Evolutionary conservation across 2,329 filamentous ascomycete species (phyloP).

Genomic region (Chaetothyriales sp.): DNA sequence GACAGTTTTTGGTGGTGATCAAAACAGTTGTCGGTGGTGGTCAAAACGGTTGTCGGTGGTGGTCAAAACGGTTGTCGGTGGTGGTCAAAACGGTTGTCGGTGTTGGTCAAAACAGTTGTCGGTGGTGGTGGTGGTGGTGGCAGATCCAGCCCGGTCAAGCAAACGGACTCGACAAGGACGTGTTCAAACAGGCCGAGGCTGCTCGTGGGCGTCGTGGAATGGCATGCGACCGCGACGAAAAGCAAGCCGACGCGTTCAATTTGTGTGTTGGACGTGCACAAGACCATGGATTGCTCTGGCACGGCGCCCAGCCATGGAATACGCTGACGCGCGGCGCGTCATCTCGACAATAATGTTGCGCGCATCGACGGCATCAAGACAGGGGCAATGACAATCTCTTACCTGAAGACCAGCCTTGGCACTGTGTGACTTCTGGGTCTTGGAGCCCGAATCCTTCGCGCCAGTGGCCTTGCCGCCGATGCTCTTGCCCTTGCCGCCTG

Average conservation of each 20-base stretch:
- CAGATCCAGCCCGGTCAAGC: too few relatives aligned
- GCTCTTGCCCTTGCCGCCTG: slow-evolving; percentile 89
- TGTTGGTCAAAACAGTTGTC: too few relatives aligned
- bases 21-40: too few relatives aligned
- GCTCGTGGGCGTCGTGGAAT: neutral
- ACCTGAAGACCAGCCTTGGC: slow-evolving; percentile 93
- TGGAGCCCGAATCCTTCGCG: slow-evolving; percentile 68
- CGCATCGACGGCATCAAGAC: neutral
- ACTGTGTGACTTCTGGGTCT: slow-evolving; percentile 86
- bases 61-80: too few relatives aligned
- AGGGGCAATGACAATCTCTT: slow-evolving; percentile 27
- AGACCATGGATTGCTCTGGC: neutral
- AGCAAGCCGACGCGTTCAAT: neutral
- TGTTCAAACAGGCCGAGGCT: neutral
- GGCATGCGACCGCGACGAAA: neutral
- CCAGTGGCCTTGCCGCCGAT: slow-evolving; percentile 73
- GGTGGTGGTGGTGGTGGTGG: too few relatives aligned
- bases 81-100: too few relatives aligned
- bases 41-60: too few relatives aligned
- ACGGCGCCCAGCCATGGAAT: slow-evolving; percentile 4
- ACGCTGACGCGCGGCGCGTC: slow-evolving; percentile 4
- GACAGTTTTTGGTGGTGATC: too few relatives aligned
- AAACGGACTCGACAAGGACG: neutral
- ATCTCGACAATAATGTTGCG: slow-evolving; percentile 9
- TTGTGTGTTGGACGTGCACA: neutral